Conservation (phyloP, 352 stramenopile species). For the Phytophthora fragariaefolia region DNA sequence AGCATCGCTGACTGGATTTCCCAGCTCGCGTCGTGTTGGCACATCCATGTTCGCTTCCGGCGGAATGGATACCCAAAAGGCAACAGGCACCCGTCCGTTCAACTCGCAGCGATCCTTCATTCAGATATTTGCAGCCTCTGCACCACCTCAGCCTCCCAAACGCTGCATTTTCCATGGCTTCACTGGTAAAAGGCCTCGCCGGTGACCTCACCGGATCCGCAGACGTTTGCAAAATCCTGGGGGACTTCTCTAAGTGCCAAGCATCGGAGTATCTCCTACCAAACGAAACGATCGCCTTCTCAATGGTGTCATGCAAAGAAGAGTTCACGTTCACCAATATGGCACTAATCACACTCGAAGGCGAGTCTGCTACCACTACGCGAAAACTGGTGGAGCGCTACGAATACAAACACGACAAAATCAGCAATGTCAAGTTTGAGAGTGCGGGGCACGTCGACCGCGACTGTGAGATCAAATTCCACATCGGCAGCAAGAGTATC, state of each 20-base stretch:
- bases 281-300: constrained; percentile 58
- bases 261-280: constrained; percentile 58
- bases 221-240: constrained; percentile 59
- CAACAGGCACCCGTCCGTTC: constrained; percentile 4
- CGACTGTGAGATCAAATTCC: constrained; percentile 70
- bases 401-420: constrained; percentile 40
- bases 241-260: constrained; percentile 54
- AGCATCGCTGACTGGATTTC: neutral
- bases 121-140: neutral
- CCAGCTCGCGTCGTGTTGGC: too few species aligned
- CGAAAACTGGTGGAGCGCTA: constrained; percentile 60
- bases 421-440: constrained; percentile 53
- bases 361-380: constrained; percentile 53
- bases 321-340: constrained; percentile 77
- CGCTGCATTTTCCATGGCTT: constrained; percentile 24
- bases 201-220: constrained; percentile 55
- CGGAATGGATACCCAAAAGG: constrained; percentile 10
- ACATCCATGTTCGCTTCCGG: neutral
- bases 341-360: constrained; percentile 49
- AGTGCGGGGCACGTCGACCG: constrained; percentile 53
- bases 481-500: constrained; percentile 41
- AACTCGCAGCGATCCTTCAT: constrained; percentile 1
- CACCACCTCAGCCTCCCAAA: neutral
- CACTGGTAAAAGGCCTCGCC: constrained; percentile 57
- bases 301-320: constrained; percentile 58